Conservation (phyloP, 1,284 basidiomycete genomes). For the Puccinia horiana region DNA sequence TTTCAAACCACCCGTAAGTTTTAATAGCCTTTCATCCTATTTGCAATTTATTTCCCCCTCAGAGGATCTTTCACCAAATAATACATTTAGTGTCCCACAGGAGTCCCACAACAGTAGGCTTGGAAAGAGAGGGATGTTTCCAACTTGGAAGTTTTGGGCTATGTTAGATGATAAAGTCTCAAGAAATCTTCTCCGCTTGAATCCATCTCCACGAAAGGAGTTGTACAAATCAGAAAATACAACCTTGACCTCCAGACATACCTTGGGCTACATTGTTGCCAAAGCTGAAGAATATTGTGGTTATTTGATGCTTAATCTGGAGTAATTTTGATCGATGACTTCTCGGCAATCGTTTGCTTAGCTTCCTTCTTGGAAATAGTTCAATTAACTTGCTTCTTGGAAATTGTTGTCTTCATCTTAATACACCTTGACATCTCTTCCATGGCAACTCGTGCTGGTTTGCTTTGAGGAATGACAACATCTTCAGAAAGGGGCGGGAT, state of each 20-base stretch:
- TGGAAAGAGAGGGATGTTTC: constrained; percentile 61
- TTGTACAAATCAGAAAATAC: constrained; percentile 81
- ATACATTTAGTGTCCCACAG: too few species aligned
- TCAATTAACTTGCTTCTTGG: too few species aligned
- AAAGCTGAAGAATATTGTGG: constrained; percentile 79
- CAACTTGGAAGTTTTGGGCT: constrained; percentile 60
- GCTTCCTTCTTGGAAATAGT: too few species aligned
- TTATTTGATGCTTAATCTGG: constrained; percentile 86
- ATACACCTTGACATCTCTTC: too few species aligned
- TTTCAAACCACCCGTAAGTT: too few species aligned
- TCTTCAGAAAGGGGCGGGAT: neutral
- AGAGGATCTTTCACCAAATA: too few species aligned
- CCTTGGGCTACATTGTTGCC: constrained; percentile 80
- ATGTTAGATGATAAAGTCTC: constrained; percentile 80
- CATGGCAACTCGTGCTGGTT: neutral
- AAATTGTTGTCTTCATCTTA: too few species aligned
- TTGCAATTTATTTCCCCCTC: too few species aligned
- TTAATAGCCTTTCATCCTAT: too few species aligned
- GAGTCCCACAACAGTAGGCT: constrained; percentile 71
- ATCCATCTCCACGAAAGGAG: constrained; percentile 75
- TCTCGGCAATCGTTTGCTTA: too few species aligned
- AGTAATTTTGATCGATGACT: constrained; percentile 80
- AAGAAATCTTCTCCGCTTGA: constrained; percentile 77
- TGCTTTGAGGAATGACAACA: neutral
- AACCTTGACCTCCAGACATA: constrained; percentile 70